Conservation (phyloP, 2,329 filamentous ascomycete species). For the Aspergillus sp. region DNA sequence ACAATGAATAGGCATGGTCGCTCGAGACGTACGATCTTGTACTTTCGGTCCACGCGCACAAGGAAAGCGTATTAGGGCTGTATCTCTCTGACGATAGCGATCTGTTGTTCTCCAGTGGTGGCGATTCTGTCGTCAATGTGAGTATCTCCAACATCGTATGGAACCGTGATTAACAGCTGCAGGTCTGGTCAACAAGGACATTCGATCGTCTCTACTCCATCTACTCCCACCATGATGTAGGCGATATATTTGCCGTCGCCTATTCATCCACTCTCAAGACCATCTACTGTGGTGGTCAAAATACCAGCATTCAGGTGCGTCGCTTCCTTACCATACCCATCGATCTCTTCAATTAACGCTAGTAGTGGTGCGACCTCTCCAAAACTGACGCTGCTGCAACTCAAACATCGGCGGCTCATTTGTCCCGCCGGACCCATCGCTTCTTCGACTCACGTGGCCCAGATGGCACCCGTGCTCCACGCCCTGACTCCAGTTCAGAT, state of each 20-base stretch:
- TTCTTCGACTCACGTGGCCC: slow-evolving; percentile 92
- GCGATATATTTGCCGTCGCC: slow-evolving; percentile 91
- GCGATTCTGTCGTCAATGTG: slow-evolving; percentile 86
- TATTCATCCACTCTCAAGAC: slow-evolving; percentile 75
- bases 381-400: slow-evolving; percentile 54
- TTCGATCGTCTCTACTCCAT: slow-evolving; percentile 78
- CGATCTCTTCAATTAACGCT: slow-evolving; percentile 13
- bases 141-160: not conserved
- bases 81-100: slow-evolving; percentile 67
- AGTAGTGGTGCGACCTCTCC: slow-evolving; percentile 69
- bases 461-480: slow-evolving; percentile 70
- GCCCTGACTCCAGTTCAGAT: slow-evolving; percentile 56
- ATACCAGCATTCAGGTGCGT: slow-evolving; percentile 72
- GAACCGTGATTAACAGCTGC: not conserved
- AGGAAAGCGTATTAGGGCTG: slow-evolving; percentile 81
- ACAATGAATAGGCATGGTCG: slow-evolving; percentile 61
- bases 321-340: not conserved
- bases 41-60: slow-evolving; percentile 75
- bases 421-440: slow-evolving; percentile 68
- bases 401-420: slow-evolving; percentile 62
- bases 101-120: slow-evolving; percentile 84
- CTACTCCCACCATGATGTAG: slow-evolving; percentile 88
- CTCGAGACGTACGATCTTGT: slow-evolving; percentile 79
- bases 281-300: slow-evolving; percentile 86
- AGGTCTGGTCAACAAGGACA: slow-evolving; percentile 73